Percentiles rank a stretch among this genome's conserved stretches.
Conservation (phyloP, 805 yeast species). For the Schwanniomyces vanrijiae region DNA sequence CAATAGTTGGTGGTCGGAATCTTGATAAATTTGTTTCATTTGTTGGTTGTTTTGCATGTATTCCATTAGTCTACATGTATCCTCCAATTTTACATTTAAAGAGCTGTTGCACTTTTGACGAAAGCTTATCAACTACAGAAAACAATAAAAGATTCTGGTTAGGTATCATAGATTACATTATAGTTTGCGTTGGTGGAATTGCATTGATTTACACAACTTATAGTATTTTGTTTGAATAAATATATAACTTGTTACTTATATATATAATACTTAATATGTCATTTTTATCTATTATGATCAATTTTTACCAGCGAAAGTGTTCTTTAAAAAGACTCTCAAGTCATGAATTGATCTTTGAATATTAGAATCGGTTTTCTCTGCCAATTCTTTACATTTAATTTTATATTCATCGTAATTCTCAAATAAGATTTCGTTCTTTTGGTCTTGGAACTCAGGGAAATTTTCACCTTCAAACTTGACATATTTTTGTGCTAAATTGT, state of each 20-base stretch:
- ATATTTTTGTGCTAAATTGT: slow-evolving; percentile 26
- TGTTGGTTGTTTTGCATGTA: slow-evolving; percentile 83
- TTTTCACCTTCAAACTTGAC: slow-evolving; percentile 24
- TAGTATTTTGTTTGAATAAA: slow-evolving; percentile 40
- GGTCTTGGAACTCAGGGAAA: slow-evolving; percentile 31
- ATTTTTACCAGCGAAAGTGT: slow-evolving; percentile 8
- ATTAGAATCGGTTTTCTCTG: slow-evolving; percentile 10
- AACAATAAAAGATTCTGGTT: slow-evolving; percentile 33
- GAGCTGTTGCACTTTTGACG: slow-evolving; percentile 39
- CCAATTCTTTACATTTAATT: slow-evolving; percentile 10
- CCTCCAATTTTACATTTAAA: slow-evolving; percentile 75
- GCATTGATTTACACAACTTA: slow-evolving; percentile 70
- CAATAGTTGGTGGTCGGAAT: slow-evolving; percentile 66
- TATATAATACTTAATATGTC: neutral
- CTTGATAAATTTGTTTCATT: slow-evolving; percentile 75
- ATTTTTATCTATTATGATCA: neutral
- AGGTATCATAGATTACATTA: slow-evolving; percentile 45
- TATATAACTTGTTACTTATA: neutral
- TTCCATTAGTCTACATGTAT: slow-evolving; percentile 82
- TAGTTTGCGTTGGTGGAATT: slow-evolving; percentile 55
- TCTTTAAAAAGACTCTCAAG: slow-evolving; percentile 19
- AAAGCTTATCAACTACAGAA: slow-evolving; percentile 13
- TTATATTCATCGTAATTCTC: neutral
- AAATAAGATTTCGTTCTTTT: slow-evolving; percentile 5
- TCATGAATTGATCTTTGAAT: slow-evolving; percentile 25